Conservation (phyloP, 441 rosid species). For the Codiaeum variegatum region DNA sequence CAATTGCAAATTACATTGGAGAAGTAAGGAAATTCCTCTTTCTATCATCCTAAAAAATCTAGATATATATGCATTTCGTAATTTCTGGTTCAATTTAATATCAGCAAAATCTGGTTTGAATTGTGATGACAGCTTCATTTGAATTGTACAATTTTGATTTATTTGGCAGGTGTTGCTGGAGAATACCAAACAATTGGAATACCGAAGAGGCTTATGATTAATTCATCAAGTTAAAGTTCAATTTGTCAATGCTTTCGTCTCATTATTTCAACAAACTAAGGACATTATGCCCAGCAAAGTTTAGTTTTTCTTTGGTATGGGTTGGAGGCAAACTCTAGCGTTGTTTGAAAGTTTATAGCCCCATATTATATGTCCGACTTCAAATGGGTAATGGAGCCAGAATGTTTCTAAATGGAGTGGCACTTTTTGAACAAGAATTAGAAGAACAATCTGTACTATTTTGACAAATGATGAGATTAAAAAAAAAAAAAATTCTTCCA, state of each 20-base stretch:
- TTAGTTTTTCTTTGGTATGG: no score
- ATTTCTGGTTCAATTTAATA: neutral
- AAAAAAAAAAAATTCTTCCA: no score
- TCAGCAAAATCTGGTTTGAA: no score
- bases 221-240: neutral
- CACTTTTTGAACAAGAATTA: neutral
- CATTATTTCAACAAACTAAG: neutral
- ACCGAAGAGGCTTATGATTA: conserved; percentile 47
- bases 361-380: no score
- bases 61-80: neutral
- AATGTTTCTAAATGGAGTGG: neutral
- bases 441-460: neutral
- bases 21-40: conserved; percentile 37
- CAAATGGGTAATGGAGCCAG: no score
- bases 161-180: conserved; percentile 55
- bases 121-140: neutral
- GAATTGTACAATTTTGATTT: conserved; percentile 11
- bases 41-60: neutral
- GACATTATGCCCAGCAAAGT: neutral
- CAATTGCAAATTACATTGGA: conserved; percentile 67
- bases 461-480: no score
- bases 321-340: no score
- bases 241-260: neutral
- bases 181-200: conserved; percentile 76
- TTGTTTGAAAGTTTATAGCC: no score